A percentile compares a stretch with the other conserved stretches of the same genome.
phyloP scores from a whole-genome alignment of 352 stramenopile genomes.

The Pilasporangium apinafurcum region DNA sequence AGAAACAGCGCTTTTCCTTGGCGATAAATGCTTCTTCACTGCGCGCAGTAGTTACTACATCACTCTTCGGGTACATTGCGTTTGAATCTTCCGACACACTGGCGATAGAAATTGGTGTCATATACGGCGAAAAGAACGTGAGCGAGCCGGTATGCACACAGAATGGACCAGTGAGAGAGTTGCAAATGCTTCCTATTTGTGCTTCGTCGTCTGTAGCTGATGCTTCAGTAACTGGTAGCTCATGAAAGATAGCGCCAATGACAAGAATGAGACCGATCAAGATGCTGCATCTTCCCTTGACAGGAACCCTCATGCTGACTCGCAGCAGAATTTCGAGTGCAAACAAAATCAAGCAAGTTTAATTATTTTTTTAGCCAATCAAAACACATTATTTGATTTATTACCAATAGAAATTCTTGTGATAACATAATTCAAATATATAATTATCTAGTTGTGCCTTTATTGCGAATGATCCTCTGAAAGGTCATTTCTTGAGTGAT shows the following conservation, averaged over 20 bases:
- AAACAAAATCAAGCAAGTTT: no score
- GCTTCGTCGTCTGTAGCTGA: conserved; percentile 1
- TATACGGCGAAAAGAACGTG: conserved; percentile 37
- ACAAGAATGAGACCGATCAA: background rate
- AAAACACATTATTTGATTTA: no score
- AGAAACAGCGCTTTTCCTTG: conserved; percentile 49
- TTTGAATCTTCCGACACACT: conserved; percentile 7
- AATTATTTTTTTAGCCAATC: no score
- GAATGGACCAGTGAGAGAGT: conserved; percentile 60
- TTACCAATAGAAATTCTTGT: no score
- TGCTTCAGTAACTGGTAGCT: background rate
- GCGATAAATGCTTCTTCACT: background rate
- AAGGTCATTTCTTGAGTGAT: no score
- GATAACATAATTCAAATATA: no score
- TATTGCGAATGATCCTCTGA: no score
- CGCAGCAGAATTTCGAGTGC: no score
- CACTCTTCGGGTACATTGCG: background rate
- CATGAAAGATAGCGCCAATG: background rate
- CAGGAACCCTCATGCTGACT: no score
- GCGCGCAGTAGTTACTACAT: no score
- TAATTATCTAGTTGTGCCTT: no score
- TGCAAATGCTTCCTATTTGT: conserved; percentile 32
- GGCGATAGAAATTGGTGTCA: conserved; percentile 41
- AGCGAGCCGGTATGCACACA: conserved; percentile 30
- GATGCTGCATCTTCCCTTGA: no score